A percentile compares a stretch with the other conserved stretches of the same genome.
Evolutionary conservation across 306 rosid genomes (phyloP).

Genomic region (Pterocarpus macrocarpus): DNA sequence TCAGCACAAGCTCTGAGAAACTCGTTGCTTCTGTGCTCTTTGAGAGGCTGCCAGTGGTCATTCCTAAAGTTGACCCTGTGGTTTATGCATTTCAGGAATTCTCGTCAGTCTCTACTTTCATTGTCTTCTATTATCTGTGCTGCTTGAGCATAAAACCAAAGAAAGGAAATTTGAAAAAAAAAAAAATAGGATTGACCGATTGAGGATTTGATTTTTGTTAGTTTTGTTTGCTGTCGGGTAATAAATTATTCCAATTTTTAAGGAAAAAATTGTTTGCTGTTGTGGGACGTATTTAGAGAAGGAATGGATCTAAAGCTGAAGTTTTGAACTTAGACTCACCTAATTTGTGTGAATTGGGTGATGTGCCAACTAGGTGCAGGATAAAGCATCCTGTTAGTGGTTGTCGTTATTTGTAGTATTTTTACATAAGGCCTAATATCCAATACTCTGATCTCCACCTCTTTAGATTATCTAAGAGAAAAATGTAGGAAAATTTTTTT

Average conservation of each 20-base stretch:
- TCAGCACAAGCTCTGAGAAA: slow-evolving; percentile 71
- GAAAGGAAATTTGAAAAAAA: neutral
- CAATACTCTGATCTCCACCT: slow-evolving; percentile 1
- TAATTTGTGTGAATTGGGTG: slow-evolving; percentile 3
- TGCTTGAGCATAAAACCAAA: slow-evolving; percentile 29
- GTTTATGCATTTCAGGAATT: slow-evolving; percentile 93
- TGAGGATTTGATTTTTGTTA: neutral
- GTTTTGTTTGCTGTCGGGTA: neutral
- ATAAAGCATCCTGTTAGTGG: neutral
- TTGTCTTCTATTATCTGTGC: neutral
- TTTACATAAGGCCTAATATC: slow-evolving; percentile 4
- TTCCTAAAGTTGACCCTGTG: slow-evolving; percentile 89
- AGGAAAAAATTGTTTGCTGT: neutral
- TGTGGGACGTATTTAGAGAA: slow-evolving; percentile 1
- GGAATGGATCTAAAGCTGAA: neutral
- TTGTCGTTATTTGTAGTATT: slow-evolving; percentile 4
- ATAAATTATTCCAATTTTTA: neutral
- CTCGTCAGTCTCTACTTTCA: slow-evolving; percentile 57
- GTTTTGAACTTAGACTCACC: slow-evolving; percentile 2
- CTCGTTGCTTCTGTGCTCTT: slow-evolving; percentile 88
- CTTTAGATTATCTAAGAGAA: slow-evolving; percentile 5
- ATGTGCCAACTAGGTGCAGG: slow-evolving; percentile 11
- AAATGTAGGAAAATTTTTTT: neutral
- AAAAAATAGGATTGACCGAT: neutral
- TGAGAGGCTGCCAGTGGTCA: slow-evolving; percentile 90